Evolutionary conservation across 2,329 filamentous ascomycete species (phyloP).

Genomic region (Fonsecaea pedrosoi): DNA sequence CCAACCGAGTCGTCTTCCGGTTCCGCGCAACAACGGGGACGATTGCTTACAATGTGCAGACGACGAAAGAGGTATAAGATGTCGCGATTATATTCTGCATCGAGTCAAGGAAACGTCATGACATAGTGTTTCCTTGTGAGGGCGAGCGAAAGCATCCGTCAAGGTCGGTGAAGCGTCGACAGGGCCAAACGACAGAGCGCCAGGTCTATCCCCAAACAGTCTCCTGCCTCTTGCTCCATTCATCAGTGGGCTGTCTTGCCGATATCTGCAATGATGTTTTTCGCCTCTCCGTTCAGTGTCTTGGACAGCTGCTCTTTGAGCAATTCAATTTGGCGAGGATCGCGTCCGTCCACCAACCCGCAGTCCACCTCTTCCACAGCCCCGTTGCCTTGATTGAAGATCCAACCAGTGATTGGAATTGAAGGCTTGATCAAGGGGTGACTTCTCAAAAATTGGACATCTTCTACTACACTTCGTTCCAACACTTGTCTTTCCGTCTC

Average conservation of each 20-base stretch:
- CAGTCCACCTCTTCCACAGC: constrained; percentile 22
- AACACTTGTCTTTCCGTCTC: constrained; percentile 14
- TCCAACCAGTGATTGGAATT: constrained; percentile 23
- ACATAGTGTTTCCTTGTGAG: neutral
- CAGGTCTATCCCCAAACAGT: neutral
- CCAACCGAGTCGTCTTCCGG: neutral
- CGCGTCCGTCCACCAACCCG: constrained; percentile 12
- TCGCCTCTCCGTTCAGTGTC: constrained; percentile 2
- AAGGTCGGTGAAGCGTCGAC: neutral
- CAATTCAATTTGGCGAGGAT: constrained; percentile 15
- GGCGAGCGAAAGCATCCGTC: neutral
- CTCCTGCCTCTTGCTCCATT: neutral
- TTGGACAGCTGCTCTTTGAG: constrained; percentile 17
- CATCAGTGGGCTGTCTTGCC: constrained; percentile 2
- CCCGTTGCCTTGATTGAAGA: constrained; percentile 16
- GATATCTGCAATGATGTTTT: neutral
- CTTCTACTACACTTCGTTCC: constrained; percentile 22
- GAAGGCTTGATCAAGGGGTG: constrained; percentile 23
- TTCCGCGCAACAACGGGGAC: neutral
- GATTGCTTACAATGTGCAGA: neutral
- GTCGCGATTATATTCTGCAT: neutral
- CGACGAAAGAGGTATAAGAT: neutral
- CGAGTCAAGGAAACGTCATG: neutral
- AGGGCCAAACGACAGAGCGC: neutral
- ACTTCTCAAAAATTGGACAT: constrained; percentile 17